phyloP scores from a whole-genome alignment of 805 yeast genomes.

The Zygotorulaspora chibaensis region DNA sequence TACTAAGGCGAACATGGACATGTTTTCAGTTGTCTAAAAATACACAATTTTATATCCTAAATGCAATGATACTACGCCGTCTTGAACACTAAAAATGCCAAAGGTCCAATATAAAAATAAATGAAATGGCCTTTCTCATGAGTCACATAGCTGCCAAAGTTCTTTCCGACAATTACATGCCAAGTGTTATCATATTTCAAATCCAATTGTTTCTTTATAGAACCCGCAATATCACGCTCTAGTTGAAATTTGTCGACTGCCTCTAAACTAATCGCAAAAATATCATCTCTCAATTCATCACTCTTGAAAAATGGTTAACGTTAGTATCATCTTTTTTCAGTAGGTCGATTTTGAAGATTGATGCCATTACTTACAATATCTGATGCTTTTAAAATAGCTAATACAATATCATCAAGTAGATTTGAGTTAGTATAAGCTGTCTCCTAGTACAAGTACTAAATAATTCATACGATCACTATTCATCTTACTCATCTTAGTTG shows the following conservation, averaged over 20 bases:
- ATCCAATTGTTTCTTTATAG: constrained; percentile 61
- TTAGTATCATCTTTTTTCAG: background rate
- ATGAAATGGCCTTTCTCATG: constrained; percentile 72
- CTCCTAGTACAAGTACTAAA: background rate
- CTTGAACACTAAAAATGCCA: constrained; percentile 66
- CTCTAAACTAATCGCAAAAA: constrained; percentile 22
- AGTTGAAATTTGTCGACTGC: constrained; percentile 24
- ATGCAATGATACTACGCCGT: constrained; percentile 42
- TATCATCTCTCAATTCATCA: constrained; percentile 30
- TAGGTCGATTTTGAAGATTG: background rate
- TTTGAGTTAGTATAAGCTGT: constrained; percentile 6
- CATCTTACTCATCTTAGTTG: constrained; percentile 7
- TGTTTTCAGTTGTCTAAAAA: too few species aligned
- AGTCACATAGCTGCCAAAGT: constrained; percentile 74
- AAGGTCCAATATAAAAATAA: constrained; percentile 65
- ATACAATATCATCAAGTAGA: background rate
- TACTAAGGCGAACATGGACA: too few species aligned
- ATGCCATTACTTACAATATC: constrained; percentile 28
- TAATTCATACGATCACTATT: constrained; percentile 9
- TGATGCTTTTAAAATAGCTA: constrained; percentile 31
- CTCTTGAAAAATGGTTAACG: constrained; percentile 11
- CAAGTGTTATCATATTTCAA: constrained; percentile 62
- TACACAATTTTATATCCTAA: background rate
- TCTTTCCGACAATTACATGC: constrained; percentile 79
- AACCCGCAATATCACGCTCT: constrained; percentile 55